Conservation (phyloP, 106 monocot species). For the Iris macrosiphon region DNA sequence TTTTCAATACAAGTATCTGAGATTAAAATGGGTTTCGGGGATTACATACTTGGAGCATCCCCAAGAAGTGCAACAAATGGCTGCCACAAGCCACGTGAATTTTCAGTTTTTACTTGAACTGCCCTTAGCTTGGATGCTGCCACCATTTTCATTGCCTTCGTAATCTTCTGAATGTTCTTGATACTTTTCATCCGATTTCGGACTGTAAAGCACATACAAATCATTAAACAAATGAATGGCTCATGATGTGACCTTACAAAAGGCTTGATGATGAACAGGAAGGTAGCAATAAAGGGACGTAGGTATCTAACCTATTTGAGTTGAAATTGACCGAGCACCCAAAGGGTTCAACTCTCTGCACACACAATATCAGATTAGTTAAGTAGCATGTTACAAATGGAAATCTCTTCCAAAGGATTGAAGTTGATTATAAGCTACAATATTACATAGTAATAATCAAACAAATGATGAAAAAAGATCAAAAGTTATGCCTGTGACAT, state of each 20-base stretch:
- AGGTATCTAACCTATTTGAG: slow-evolving; percentile 97
- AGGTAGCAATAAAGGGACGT: too few relatives aligned
- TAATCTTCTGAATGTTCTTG: slow-evolving; percentile 92
- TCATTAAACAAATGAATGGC: too few relatives aligned
- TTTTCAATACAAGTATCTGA: too few relatives aligned
- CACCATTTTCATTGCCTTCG: slow-evolving; percentile 96
- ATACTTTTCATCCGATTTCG: slow-evolving; percentile 97
- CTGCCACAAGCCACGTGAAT: slow-evolving; percentile 83
- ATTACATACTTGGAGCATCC: slow-evolving; percentile 56
- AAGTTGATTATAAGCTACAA: too few relatives aligned
- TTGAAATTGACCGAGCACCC: slow-evolving; percentile 78
- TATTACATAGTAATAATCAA: neutral
- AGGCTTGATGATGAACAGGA: too few relatives aligned
- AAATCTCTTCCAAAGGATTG: neutral
- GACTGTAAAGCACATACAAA: slow-evolving; percentile 36
- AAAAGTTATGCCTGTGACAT: too few relatives aligned
- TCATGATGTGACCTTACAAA: too few relatives aligned
- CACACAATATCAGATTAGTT: neutral
- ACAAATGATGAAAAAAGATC: too few relatives aligned
- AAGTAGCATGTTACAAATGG: slow-evolving; percentile 1
- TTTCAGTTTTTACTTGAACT: slow-evolving; percentile 68
- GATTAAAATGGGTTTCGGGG: too few relatives aligned
- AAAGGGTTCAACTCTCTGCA: slow-evolving; percentile 51
- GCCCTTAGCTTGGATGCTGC: slow-evolving; percentile 79
- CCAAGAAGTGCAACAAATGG: slow-evolving; percentile 95